A percentile compares a stretch with the other conserved stretches of the same genome.
These are phyloP conservation scores for Phytophthora cajani DNA, from an alignment of 352 stramenopile species.

Conservation along the genomic window DNA sequence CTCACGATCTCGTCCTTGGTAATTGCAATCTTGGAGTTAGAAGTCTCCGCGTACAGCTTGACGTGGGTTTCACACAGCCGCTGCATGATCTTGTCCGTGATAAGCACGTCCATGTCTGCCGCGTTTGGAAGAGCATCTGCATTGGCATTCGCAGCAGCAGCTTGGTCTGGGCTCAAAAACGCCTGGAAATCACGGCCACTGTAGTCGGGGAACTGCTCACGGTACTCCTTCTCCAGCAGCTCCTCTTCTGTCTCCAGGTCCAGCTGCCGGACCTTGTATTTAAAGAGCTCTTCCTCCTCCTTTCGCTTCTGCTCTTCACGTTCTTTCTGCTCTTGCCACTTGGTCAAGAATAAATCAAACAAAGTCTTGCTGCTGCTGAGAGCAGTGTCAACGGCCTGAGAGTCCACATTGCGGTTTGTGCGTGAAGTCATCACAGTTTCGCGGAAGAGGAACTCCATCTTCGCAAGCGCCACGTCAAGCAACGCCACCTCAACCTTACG, in stretches of 20 bases:
- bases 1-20: constrained; percentile 56
- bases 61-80: constrained; percentile 75
- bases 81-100: constrained; percentile 79
- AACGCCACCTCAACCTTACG: constrained; percentile 75
- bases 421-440: constrained; percentile 39
- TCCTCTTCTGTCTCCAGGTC: constrained; percentile 88
- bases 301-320: constrained; percentile 76
- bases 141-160: constrained; percentile 21
- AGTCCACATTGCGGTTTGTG: constrained; percentile 27
- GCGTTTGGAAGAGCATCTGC: constrained; percentile 14
- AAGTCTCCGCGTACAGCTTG: constrained; percentile 68
- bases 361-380: constrained; percentile 75
- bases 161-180: constrained; percentile 60
- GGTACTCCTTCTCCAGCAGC: constrained; percentile 88
- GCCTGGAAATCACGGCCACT: constrained; percentile 67
- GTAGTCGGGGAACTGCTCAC: constrained; percentile 95
- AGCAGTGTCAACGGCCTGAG: constrained; percentile 39
- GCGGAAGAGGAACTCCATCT: constrained; percentile 77
- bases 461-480: constrained; percentile 71
- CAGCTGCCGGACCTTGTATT: constrained; percentile 85
- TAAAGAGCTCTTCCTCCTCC: constrained; percentile 82
- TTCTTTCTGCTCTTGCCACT: constrained; percentile 87
- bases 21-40: constrained; percentile 53
- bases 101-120: constrained; percentile 55
- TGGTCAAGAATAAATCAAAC: constrained; percentile 84